Base-by-base conservation (phyloP, 345 rosid genomes). In the Populus tremula region DNA sequence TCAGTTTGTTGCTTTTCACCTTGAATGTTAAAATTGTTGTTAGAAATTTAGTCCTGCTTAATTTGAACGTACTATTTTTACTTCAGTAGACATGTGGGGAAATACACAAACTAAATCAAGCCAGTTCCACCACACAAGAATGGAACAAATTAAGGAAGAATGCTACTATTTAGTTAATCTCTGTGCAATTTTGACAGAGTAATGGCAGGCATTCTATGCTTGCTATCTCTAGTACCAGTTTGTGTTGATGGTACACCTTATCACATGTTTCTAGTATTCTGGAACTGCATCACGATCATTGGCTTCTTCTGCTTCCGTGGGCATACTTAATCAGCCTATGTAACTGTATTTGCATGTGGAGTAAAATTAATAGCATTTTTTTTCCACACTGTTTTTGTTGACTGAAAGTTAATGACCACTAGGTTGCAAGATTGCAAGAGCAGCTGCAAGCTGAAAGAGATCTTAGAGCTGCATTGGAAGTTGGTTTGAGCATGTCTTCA, bases 381-480 rank as follows among this genome's bases (percentile, higher is more conserved):
- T 12, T 73, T 4, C 7, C 25, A 0, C 72, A 31, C 36, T 71
- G 35, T 43, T 65, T 80, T 49, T 70, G 8, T n/a, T 84, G n/a
- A 80, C 72, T 80, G 63, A 23, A 59, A 61, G 61, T 75, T 62
- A 62, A 70, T 88, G 70, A 81, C 54, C 74, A 21, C 85, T 78
- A 93, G 99, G 98, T 96, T 8, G 89, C 97, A 72, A 88, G 98
- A 86, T 86, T 96, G 87, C 99, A 93, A 87, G 99, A 96, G 88
- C 98, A 96, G 90, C 87, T 96, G 84, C 99, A 96, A 87, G 98
- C 99, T 8, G 98, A 96, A 83, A 92, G 98, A 85, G 99, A 96
- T 87, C 97, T 93, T 81, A 88, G 98, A 86, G 94, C 98, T 72
- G 99, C 98, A 70, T 84, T 96, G 79, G 99, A 96, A 89, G 97